phyloP scores from a whole-genome alignment of 257 asterid genomes.

The Leptodermis oblonga region DNA sequence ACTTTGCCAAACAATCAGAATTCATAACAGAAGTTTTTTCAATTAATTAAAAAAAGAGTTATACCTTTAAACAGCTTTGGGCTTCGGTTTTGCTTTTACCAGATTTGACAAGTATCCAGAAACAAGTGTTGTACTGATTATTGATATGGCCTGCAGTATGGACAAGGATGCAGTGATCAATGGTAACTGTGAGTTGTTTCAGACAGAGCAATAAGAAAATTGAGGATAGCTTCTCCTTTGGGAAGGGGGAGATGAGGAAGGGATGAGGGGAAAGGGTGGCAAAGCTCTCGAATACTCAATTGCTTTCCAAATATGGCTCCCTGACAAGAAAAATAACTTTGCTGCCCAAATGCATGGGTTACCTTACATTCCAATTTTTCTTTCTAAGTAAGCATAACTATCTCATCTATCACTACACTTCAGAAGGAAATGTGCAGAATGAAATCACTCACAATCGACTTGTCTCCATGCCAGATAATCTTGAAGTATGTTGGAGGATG shows the following conservation, averaged over 20 bases:
- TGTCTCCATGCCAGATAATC: constrained; percentile 96
- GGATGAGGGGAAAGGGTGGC: neutral
- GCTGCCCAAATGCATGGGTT: neutral
- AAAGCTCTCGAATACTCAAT: too few species aligned
- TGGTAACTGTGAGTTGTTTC: neutral
- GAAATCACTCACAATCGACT: constrained; percentile 71
- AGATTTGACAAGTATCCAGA: constrained; percentile 92
- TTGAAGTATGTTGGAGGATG: constrained; percentile 54
- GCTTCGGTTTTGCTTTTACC: constrained; percentile 77
- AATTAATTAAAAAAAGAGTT: neutral
- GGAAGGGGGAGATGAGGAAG: neutral
- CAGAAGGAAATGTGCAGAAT: neutral
- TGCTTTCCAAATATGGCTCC: neutral
- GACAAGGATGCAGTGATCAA: neutral
- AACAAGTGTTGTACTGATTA: constrained; percentile 89
- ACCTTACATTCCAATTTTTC: neutral
- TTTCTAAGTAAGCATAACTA: neutral
- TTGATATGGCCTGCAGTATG: constrained; percentile 78
- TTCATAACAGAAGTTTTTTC: neutral
- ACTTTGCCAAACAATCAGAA: neutral
- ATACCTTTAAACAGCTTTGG: constrained; percentile 62
- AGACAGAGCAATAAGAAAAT: constrained; percentile 2
- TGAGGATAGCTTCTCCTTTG: neutral
- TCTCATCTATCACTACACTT: neutral
- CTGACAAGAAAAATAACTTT: neutral